These are phyloP conservation scores for Coemansia aciculifera DNA, from an alignment of 192 early-diverging fungal species.

Conservation along the genomic window DNA sequence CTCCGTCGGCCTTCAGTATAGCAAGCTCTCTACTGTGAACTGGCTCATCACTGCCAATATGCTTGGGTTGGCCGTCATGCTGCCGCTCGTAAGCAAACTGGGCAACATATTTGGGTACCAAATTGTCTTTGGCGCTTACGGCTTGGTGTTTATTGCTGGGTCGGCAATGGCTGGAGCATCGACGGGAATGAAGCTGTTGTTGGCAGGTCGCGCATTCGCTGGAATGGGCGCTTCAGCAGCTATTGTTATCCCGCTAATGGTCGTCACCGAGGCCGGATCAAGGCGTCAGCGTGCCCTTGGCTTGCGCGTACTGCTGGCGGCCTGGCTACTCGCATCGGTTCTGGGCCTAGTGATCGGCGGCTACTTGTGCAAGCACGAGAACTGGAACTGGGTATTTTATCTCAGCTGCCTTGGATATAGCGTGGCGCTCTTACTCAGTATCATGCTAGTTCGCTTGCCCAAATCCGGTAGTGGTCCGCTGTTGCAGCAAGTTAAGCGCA, in stretches of 20 bases:
- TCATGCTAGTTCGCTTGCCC: slow-evolving; percentile 35
- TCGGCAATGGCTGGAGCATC: slow-evolving; percentile 53
- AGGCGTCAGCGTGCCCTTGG: slow-evolving; percentile 27
- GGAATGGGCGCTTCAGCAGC: slow-evolving; percentile 53
- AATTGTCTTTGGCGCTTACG: slow-evolving; percentile 16
- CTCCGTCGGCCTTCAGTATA: slow-evolving; percentile 70
- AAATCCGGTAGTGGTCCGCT: slow-evolving; percentile 2
- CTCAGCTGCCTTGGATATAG: slow-evolving; percentile 30
- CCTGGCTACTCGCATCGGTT: slow-evolving; percentile 52
- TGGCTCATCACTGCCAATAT: slow-evolving; percentile 76
- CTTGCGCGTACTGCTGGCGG: slow-evolving; percentile 29
- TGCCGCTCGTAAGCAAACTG: slow-evolving; percentile 57
- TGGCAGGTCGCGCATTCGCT: slow-evolving; percentile 55
- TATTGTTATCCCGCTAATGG: slow-evolving; percentile 54
- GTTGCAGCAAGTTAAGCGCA: slow-evolving; percentile 32
- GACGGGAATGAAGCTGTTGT: slow-evolving; percentile 57
- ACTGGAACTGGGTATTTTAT: slow-evolving; percentile 60
- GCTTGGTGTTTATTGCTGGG: slow-evolving; percentile 41
- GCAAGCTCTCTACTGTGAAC: slow-evolving; percentile 64
- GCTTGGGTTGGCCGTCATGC: slow-evolving; percentile 44
- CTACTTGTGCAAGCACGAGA: slow-evolving; percentile 22
- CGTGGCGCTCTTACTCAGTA: slow-evolving; percentile 41
- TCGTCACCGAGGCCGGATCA: slow-evolving; percentile 43
- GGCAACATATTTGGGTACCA: slow-evolving; percentile 56
- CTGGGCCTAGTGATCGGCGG: slow-evolving; percentile 63